A percentile compares a stretch with the other conserved stretches of the same genome.
These are phyloP conservation scores for Closterium sp. DNA, from an alignment of 139 green algal genomes.

Conservation along the genomic window DNA sequence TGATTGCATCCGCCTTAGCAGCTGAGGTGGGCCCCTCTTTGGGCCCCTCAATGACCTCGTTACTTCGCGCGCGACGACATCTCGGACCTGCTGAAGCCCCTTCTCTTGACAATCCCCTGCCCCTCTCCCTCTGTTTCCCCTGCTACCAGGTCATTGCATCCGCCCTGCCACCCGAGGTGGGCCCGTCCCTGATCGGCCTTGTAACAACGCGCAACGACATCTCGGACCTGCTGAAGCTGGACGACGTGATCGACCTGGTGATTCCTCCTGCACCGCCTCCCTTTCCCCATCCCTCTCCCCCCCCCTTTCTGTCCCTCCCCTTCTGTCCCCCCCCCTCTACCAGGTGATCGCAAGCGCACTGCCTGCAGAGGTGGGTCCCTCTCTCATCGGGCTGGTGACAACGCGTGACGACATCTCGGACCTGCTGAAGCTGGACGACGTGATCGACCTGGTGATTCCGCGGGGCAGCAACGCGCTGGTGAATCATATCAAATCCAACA, in stretches of 20 bases:
- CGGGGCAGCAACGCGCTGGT: constrained; percentile 85
- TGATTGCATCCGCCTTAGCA: constrained; percentile 47
- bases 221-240: constrained; percentile 77
- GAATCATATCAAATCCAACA: constrained; percentile 84
- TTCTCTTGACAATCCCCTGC: constrained; percentile 60
- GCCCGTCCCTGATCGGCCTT: constrained; percentile 76
- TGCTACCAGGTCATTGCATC: constrained; percentile 43
- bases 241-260: constrained; percentile 87
- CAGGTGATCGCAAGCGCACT: constrained; percentile 47
- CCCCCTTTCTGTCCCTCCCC: too few species aligned
- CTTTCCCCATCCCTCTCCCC: too few species aligned
- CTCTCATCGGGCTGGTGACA: constrained; percentile 84
- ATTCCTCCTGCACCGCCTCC: too few species aligned
- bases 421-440: constrained; percentile 73
- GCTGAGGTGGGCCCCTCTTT: constrained; percentile 58
- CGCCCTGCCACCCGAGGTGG: constrained; percentile 34
- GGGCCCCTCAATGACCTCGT: constrained; percentile 81
- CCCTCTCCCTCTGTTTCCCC: not conserved
- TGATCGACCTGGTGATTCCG: constrained; percentile 97
- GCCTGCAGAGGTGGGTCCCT: constrained; percentile 38
- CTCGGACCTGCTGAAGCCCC: constrained; percentile 78
- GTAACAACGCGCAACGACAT: constrained; percentile 86
- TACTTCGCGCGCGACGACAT: constrained; percentile 86
- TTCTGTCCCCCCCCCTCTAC: not conserved
- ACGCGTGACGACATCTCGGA: constrained; percentile 82